Conservation (phyloP, 164 flowering plant genomes). For the Brasenia schreberi region DNA sequence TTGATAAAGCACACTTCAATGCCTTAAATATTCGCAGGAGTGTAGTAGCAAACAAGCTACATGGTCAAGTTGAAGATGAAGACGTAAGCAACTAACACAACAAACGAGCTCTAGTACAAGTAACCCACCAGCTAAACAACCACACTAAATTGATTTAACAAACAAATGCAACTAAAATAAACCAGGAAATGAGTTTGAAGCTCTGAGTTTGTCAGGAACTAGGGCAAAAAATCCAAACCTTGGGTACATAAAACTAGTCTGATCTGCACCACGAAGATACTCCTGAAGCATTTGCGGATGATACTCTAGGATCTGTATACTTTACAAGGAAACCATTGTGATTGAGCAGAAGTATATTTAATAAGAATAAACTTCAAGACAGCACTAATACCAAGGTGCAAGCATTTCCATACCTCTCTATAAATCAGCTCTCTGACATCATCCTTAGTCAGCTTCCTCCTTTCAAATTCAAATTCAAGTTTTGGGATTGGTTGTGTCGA, state of each 20-base stretch:
- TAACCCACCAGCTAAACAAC: too few species aligned
- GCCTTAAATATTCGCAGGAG: too few species aligned
- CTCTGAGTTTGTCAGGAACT: too few species aligned
- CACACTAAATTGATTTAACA: too few species aligned
- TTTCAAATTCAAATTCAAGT: conserved; percentile 7
- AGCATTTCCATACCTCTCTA: conserved; percentile 18
- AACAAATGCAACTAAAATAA: too few species aligned
- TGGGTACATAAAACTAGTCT: conserved; percentile 58
- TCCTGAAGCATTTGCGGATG: conserved; percentile 67
- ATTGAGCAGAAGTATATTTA: background rate
- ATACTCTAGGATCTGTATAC: conserved; percentile 38
- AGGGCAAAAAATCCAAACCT: conserved; percentile 20
- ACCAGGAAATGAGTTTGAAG: too few species aligned
- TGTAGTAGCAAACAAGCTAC: too few species aligned
- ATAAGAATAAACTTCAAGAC: background rate
- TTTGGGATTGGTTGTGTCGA: conserved; percentile 64
- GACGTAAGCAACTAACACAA: too few species aligned
- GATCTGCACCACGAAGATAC: conserved; percentile 48
- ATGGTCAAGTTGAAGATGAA: too few species aligned
- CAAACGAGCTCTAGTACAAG: too few species aligned
- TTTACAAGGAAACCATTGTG: background rate
- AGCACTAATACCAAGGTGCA: background rate
- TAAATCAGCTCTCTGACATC: conserved; percentile 63
- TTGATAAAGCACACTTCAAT: too few species aligned
- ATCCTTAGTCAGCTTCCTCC: conserved; percentile 52